Percentiles rank a stretch among this genome's conserved stretches.
These are phyloP conservation scores for Bipolaris sorokiniana DNA, from an alignment of 2,329 filamentous ascomycete species.

Conservation along the genomic window DNA sequence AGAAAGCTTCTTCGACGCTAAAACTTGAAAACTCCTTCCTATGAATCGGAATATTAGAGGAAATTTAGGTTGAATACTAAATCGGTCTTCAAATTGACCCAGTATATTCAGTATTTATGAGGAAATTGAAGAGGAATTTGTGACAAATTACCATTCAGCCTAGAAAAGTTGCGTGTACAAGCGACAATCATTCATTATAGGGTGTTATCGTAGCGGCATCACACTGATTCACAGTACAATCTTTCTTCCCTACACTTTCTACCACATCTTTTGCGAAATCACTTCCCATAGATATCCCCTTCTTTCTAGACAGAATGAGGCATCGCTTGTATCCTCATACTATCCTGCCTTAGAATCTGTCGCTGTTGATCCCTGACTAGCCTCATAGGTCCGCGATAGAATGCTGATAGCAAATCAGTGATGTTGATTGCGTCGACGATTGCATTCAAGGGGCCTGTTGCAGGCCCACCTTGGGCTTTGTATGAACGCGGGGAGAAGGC, in stretches of 20 bases:
- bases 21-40: too few relatives aligned
- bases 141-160: neutral
- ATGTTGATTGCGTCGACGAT: slow-evolving; percentile 39
- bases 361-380: slow-evolving; percentile 38
- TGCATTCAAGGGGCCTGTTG: slow-evolving; percentile 27
- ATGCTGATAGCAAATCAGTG: slow-evolving; percentile 34
- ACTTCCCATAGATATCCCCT: too few relatives aligned
- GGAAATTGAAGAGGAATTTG: neutral
- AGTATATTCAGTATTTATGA: too few relatives aligned
- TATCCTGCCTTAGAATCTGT: slow-evolving; percentile 29
- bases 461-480: slow-evolving; percentile 18
- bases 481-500: slow-evolving; percentile 37
- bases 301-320: neutral
- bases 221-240: neutral
- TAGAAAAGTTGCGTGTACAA: neutral
- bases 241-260: neutral
- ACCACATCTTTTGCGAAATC: neutral
- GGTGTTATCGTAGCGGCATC: neutral
- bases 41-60: too few relatives aligned
- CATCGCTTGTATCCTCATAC: slow-evolving; percentile 17
- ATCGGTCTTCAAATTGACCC: too few relatives aligned
- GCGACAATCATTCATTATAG: neutral
- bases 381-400: slow-evolving; percentile 41
- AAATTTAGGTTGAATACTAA: too few relatives aligned
- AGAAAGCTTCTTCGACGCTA: too few relatives aligned